Base-by-base conservation (phyloP, 2,329 filamentous ascomycete genomes). In the Epichloe bromicola region DNA sequence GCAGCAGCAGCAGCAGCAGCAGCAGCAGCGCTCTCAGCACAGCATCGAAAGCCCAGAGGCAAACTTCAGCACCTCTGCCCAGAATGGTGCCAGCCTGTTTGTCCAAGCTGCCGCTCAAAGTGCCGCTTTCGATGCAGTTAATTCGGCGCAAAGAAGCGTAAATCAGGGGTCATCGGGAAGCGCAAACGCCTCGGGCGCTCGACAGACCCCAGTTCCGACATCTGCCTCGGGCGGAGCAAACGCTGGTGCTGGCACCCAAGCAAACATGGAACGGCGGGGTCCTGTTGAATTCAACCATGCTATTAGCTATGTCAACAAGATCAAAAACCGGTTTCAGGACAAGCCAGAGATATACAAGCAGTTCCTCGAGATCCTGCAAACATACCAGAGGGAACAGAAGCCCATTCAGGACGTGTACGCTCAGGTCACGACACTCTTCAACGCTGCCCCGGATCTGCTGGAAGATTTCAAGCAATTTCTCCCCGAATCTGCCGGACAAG, bases 401-500 rank as follows among this genome's bases (percentile, higher is more conserved):
- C 94, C 93, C 0, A 98, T 98, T 38, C 90, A 96, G 65, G 93
- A 98, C 67, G 93, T 98, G 3, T 98, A 98, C 66, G 86, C 88
- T 1, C 93, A 98, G 67, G 93, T 98, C 23, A 98, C 94, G 0
- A 86, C 85, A 34, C 74, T 98, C 1, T 98, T 98, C 71, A 89
- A 88, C 63, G 85, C 86, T 5, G 93, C 94, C 0, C 91, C 91
- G 4, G 93, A 98, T 68, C 79, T 98, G 12, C 74, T 98, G 2
- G 93, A 98, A 67, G 93, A 98, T 63, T 98, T 98, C 65, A 98
- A 98, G 67, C 93, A 98, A 63, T 98, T 98, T 59, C 75, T 98
- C 7, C 93, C 93, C 0, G 93, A 98, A 65, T 94, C 91, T 42
- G 76, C 78, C 36, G 70, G 70, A 14, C 69, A 71, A 52, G 74